Evolutionary conservation across 2,329 filamentous ascomycete genomes (phyloP), one percentile per base, ranked within the genome.

Genomic region (Plenodomus lindquistii): DNA sequence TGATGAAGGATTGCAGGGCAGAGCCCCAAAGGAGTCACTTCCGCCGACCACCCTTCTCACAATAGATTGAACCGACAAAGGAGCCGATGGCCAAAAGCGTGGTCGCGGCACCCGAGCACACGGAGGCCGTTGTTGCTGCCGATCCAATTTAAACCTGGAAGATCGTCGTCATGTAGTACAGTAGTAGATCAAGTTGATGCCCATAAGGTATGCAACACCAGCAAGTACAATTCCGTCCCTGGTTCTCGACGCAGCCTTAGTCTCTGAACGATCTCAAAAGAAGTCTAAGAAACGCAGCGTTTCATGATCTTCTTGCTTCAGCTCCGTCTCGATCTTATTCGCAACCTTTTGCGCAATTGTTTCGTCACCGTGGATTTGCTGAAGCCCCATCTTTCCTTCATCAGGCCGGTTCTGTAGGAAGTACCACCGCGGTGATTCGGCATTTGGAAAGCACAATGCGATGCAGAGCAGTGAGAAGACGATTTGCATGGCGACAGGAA

Each of bases 41-140:
- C 17, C 67, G 57, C 6, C 69, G 55, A 8, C 70, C 69, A 31
- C 22, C 22, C 22, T 24, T 24, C 11, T 70, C 44, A n/a, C 55
- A 57, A 37, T 73, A 69, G 37, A 72, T 70, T 29, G 56, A 63
- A 35, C 42, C 64, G 20, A 55, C 51, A 5, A 64, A 57, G 2
- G 62, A 64, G 58, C 89, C 94, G 55, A 81, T 84, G 52, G 89
- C 89, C 69, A 94, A 94, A 79, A 86, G 91, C 80, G 88, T 89
- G 79, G 94, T 91, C 80, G 89, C 91, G 77, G 94, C 87, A 75
- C 67, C 66, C 16, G 67, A 59, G 22, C 55, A 41, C 15, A 59
- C 41, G 4, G 49, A 47, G n/a, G 57, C 72, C 19, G 54, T 41
- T 35, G 50, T 52, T 24, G 38, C 38, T 19, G 40, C 40, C 19